Base-by-base conservation (phyloP, 108 stramenopile species). In the Parmales sp. region DNA sequence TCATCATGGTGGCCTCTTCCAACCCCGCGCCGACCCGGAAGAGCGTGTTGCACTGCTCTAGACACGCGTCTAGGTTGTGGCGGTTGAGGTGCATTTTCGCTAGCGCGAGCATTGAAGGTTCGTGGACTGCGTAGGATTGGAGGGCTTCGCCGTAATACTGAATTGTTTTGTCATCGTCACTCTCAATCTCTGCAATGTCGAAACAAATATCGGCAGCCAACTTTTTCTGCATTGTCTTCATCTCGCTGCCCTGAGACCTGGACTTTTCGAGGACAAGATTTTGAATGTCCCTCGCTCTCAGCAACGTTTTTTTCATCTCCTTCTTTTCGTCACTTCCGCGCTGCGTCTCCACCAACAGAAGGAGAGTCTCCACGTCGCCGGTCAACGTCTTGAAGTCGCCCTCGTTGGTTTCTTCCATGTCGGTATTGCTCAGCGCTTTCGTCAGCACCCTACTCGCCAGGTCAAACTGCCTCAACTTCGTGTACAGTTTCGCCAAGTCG, bases 401-500 rank as follows among this genome's bases (percentile, higher is more conserved):
- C 51, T 67, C 67, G 22, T 66, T 29, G 28, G 7, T 8, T 6
- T 39, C 38, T n/a, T n/a, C n/a, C n/a, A n/a, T 54, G 37, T 66
- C 71, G 18, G 51, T 16, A 3, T 65, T 37, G 39, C 49, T 39
- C 43, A 68, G 38, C 0, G 44, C 73, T 18, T 66, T 66, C 9
- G 45, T 29, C 25, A 79, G 26, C 5, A 68, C 60, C 50, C 50
- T 38, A 9, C 23, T 68, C 16, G 69, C 73, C 23, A 28, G 26
- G 28, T 38, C 39, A 49, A 49, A 67, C 46, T 67, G 43, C 20
- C 63, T 22, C 45, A 79, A 73, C 76, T 79, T 79, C 19, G 81
- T 36, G 70, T 73, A 81, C 2, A 84, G 80, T 50, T 63, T 67
- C 2, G 79, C 77, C 37, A 84, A 73, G 64, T 83, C 83, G 20